Evolutionary conservation across 2,329 filamentous ascomycete species (phyloP), one percentile per base, ranked within the genome.

Genomic region (Fusarium robinianum): DNA sequence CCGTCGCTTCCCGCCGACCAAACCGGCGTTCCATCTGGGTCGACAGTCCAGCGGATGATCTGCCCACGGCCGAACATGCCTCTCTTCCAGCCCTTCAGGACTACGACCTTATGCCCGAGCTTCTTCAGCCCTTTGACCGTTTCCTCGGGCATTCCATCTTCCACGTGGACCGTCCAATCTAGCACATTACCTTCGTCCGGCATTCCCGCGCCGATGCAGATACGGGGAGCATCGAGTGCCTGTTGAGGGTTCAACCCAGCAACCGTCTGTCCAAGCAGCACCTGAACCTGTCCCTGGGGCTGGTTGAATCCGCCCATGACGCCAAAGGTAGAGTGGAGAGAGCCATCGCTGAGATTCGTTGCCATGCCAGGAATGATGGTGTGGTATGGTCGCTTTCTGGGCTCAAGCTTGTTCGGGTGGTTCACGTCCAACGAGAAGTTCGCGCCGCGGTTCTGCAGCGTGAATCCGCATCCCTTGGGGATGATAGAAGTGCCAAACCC

Each of bases 291-390:
- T 15, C 92, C 94, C 69, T 97, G 94, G 0, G 94, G 94, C 71
- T 99, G 94, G 88, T 97, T 97, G 70, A 95, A 97, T 3, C 90
- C 92, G 38, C 94, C 94, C 94, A 97, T 97, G 48, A 97, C 92
- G 39, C 94, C 94, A 61, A 92, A 96, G 0, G 95, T 87, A 4
- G 83, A 87, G 67, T 96, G 88, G 43, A 97, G 71, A 34, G 80
- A 84, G 17, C 81, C 81, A 58, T 95, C 90, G 5, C 73, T 71
- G 12, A 81, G 66, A 57, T 94, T 90, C 0, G 94, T 97, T 12
- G 92, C 83, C 67, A 97, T 79, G 0, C 88, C 92, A 0, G 94
- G 92, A 60, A 99, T 99, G 67, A 99, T 97, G 40, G 94, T 99
- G 69, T 97, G 94, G 70, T 97, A 99, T 0, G 94, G 94, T 31